Base-by-base conservation (phyloP, 75 land plant species). In the Larix kaempferi region DNA sequence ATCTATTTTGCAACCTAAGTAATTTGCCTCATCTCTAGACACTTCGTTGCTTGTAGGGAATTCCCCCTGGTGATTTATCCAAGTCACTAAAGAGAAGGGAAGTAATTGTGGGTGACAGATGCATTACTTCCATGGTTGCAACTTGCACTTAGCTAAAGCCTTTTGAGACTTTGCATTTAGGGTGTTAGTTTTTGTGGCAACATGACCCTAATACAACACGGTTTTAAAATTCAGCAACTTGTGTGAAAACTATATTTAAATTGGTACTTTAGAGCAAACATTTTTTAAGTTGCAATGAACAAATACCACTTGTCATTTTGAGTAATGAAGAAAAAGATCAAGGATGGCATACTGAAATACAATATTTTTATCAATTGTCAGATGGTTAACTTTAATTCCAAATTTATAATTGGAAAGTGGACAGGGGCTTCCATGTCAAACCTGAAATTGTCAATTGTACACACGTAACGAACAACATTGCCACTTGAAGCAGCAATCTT, bases 381-480 rank as follows among this genome's bases (percentile, higher is more conserved):
- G 54, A 49, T 49, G 54, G 54, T 49, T 49, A 75, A 55, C 25
- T 7, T 26, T 25, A 56, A 67, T 67, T 67, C 22, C 71, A 39
- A 67, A 39, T 8, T 78, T 13, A 21, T 37, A 4, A 19, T 16
- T 21, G 2, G 78, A 37, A 55, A 39, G 25, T 6, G 74, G 27
- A 3, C 19, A 58, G 13, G 22, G 3, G 58, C 57, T 54, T 49
- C 63, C 25, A n/a, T 29, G 14, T 23, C 25, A 17, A 71, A 91
- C 95, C 91, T 90, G 78, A 84, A 80, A 55, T 76, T 85, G 58
- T 85, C 91, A 71, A 93, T 83, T 21, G 82, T 74, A 76, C 94
- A 92, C 27, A 89, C 91, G 84, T 93, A 93, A 56, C 95, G 91
- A 16, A 93, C 86, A 58, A 89, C 93, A 72, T 84, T 84, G 6